Evolutionary conservation across 2,329 filamentous ascomycete genomes (phyloP).

Genomic region (Ophiocordyceps polyrhachis-furcata): DNA sequence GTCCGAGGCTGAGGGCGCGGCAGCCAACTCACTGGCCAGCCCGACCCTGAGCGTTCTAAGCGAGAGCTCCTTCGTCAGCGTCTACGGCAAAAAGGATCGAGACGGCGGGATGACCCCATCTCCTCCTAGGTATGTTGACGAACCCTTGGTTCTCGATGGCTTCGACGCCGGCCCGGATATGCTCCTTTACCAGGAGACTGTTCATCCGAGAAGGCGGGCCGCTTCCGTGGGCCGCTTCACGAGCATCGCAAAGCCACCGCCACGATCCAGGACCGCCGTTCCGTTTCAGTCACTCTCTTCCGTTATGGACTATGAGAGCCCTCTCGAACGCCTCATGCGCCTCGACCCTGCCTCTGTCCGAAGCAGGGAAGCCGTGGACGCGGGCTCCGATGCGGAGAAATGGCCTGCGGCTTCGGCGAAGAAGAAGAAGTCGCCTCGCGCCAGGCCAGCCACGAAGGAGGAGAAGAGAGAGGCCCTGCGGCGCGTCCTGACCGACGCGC

Average conservation of each 20-base stretch:
- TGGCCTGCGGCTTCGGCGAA: constrained; percentile 6
- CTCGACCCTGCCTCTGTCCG: constrained; percentile 13
- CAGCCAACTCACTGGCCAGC: constrained; percentile 26
- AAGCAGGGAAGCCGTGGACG: constrained; percentile 9
- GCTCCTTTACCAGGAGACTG: background rate
- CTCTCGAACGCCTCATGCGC: constrained; percentile 31
- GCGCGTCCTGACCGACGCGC: constrained; percentile 28
- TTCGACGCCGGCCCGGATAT: constrained; percentile 3
- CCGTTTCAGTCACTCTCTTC: constrained; percentile 28
- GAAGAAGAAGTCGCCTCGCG: background rate
- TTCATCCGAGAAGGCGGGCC: constrained; percentile 4
- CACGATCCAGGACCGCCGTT: constrained; percentile 10
- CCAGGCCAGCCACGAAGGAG: constrained; percentile 14
- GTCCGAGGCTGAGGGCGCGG: constrained; percentile 15
- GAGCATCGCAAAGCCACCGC: background rate
- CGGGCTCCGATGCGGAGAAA: background rate
- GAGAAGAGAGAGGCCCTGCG: constrained; percentile 30
- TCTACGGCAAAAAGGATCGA: constrained; percentile 28
- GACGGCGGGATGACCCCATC: constrained; percentile 15
- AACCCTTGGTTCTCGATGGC: constrained; percentile 13
- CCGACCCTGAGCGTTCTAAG: constrained; percentile 46
- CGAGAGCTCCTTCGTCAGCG: constrained; percentile 47
- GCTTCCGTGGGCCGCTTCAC: constrained; percentile 9
- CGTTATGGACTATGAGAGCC: constrained; percentile 9
- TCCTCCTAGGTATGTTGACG: constrained; percentile 10